Percentiles rank a stretch among this genome's conserved stretches.
Conservation (phyloP, 2,329 filamentous ascomycete species). For the Colletotrichum sansevieriae region DNA sequence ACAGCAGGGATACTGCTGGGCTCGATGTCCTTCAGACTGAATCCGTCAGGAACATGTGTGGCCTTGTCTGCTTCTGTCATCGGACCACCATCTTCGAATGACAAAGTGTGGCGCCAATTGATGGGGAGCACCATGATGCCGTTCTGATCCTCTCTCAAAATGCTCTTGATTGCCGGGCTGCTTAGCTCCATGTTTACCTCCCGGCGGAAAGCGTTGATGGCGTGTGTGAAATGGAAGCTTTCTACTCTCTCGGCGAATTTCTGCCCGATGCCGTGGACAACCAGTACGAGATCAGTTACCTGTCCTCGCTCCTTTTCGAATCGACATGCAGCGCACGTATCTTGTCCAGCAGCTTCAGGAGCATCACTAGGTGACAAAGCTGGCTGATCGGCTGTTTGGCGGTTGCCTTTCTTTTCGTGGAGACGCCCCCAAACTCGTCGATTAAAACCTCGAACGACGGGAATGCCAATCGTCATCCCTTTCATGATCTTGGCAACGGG, state of each 20-base stretch:
- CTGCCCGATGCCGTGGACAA: constrained; percentile 96
- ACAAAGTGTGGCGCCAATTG: constrained; percentile 92
- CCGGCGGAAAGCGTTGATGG: constrained; percentile 90
- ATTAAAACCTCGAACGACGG: constrained; percentile 92
- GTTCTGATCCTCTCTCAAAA: constrained; percentile 82
- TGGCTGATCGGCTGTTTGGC: constrained; percentile 47
- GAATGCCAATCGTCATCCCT: constrained; percentile 84
- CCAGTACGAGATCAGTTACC: constrained; percentile 88
- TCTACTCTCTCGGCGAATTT: constrained; percentile 95
- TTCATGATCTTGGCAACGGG: constrained; percentile 89
- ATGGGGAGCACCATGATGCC: constrained; percentile 94
- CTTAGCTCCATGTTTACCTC: constrained; percentile 88
- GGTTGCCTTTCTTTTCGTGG: constrained; percentile 63
- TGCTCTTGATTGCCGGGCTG: constrained; percentile 78
- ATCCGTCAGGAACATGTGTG: constrained; percentile 70
- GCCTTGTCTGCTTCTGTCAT: constrained; percentile 66
- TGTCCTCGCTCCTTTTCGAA: constrained; percentile 73
- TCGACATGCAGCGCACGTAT: constrained; percentile 69
- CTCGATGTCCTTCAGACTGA: constrained; percentile 87
- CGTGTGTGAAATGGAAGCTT: constrained; percentile 97
- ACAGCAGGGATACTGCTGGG: constrained; percentile 90
- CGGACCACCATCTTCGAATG: constrained; percentile 83
- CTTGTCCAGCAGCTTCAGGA: constrained; percentile 40
- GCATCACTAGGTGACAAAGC: constrained; percentile 37
- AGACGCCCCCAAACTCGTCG: constrained; percentile 80